Base-by-base conservation (phyloP, 78 protist species). In the Bigelowiella natans region DNA sequence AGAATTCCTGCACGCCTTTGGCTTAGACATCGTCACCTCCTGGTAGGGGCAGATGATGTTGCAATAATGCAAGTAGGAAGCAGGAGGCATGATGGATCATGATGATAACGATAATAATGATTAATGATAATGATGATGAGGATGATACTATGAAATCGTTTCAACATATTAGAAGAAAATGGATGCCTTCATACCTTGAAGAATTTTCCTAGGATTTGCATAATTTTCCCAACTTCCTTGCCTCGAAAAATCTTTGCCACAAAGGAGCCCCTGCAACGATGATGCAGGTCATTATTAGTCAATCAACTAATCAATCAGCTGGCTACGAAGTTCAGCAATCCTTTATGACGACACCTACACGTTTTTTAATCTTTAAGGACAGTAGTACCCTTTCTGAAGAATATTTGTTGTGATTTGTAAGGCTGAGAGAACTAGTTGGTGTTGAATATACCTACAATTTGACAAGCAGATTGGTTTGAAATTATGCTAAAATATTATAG, bases 191-290 rank as follows among this genome's bases (percentile, higher is more conserved):
- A 51, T 51, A 51, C 73, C 73, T 51, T 51, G 18, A 51, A 51
- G 18, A 51, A 51, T 7, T 18, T 7, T 26, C 18, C 18, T 7
- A 51, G 73, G 7, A 51, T 26, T 51, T 51, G 34, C 73, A 51
- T 51, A 26, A 51, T 26, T 18, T 18, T 51, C 34, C 73, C 73
- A 51, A 51, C 73, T 51, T 51, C 73, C 73, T 51, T 51, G 18
- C 73, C 73, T 51, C 73, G 73, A 94, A 98, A 98, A 89, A 98
- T 93, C 92, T 99, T 98, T 31, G 98, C 97, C 34, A 97, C 96
- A 83, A 99, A 99, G 34, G 94, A 91, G 18, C 99, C 99, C 34
- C 73, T 51, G 18, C 34, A 18, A 18, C 18, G 7, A 51, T 7
- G 73, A 18, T 51, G 7, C 7, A 18, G 73, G 73, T 51, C 18